Conservation (phyloP, 768 basidiomycete genomes). For the Trametopsis cervina region DNA sequence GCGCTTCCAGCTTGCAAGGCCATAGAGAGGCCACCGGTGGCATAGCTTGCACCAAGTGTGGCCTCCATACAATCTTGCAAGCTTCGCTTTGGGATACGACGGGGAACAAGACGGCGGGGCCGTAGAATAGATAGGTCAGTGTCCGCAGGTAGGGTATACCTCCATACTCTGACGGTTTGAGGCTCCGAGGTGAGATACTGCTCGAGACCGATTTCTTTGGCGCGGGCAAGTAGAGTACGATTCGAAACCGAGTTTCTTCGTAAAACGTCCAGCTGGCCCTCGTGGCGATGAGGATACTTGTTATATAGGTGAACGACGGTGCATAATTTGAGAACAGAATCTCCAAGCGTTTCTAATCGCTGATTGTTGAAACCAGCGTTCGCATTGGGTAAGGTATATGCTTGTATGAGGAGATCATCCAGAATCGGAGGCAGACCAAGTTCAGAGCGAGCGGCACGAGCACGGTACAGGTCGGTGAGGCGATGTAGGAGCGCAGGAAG, state of each 20-base stretch:
- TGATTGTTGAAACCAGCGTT: conserved; percentile 70
- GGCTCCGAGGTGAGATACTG: conserved; percentile 56
- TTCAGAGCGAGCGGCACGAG: conserved; percentile 38
- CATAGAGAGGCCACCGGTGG: conserved; percentile 65
- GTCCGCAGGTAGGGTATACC: conserved; percentile 36
- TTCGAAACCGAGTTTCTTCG: conserved; percentile 67
- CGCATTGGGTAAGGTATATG: conserved; percentile 67
- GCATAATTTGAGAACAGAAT: conserved; percentile 72
- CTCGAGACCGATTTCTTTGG: conserved; percentile 57
- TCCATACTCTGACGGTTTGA: conserved; percentile 50
- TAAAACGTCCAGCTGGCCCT: conserved; percentile 71
- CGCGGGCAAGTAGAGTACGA: conserved; percentile 58
- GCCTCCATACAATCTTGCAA: conserved; percentile 90
- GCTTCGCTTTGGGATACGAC: conserved; percentile 57
- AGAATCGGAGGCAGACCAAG: conserved; percentile 57
- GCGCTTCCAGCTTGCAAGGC: conserved; percentile 57
- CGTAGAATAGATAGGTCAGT: conserved; percentile 27
- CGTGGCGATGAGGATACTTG: conserved; percentile 68
- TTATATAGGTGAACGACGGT: conserved; percentile 74
- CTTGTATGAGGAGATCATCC: conserved; percentile 57
- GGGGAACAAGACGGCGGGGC: conserved; percentile 28
- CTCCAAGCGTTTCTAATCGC: conserved; percentile 81
- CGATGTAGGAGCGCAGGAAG: conserved; percentile 65
- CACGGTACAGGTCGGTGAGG: conserved; percentile 60
- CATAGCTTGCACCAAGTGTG: conserved; percentile 67